These are phyloP conservation scores for Heliamphora exappendiculata DNA, from an alignment of 148 eudicot species.

Conservation along the genomic window DNA sequence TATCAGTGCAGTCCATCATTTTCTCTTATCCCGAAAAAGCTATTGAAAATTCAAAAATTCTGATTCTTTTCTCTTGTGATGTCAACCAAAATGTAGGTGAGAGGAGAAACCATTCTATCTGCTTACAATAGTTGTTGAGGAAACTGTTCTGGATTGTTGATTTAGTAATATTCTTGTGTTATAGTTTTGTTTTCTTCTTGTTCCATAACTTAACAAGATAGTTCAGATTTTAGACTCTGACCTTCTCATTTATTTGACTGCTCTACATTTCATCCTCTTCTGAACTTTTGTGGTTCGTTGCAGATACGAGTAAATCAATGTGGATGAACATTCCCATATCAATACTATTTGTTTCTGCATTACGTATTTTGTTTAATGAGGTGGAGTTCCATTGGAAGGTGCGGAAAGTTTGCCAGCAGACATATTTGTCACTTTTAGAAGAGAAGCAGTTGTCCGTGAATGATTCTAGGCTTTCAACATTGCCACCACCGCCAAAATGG, in stretches of 20 bases:
- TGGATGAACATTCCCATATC: slow-evolving; percentile 94
- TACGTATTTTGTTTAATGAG: slow-evolving; percentile 53
- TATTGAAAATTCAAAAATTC: not conserved
- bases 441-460: slow-evolving; percentile 67
- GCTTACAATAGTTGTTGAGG: not conserved
- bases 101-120: not conserved
- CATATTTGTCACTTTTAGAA: slow-evolving; percentile 55
- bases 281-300: slow-evolving; percentile 18
- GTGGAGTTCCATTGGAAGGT: slow-evolving; percentile 71
- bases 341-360: slow-evolving; percentile 47
- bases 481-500: slow-evolving; percentile 64
- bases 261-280: not conserved
- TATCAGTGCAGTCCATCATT: slow-evolving; percentile 1
- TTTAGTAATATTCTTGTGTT: not conserved
- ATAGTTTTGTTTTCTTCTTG: not conserved
- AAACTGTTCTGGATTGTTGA: not conserved
- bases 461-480: slow-evolving; percentile 63
- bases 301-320: slow-evolving; percentile 98
- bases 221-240: not conserved
- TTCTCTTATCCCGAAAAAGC: not conserved
- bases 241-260: not conserved
- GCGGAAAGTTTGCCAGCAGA: slow-evolving; percentile 32
- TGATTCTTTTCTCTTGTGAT: not conserved
- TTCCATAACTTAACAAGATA: not conserved
- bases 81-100: not conserved